Conservation (phyloP, 2,329 filamentous ascomycete species). For the Plenodomus tracheiphilus region DNA sequence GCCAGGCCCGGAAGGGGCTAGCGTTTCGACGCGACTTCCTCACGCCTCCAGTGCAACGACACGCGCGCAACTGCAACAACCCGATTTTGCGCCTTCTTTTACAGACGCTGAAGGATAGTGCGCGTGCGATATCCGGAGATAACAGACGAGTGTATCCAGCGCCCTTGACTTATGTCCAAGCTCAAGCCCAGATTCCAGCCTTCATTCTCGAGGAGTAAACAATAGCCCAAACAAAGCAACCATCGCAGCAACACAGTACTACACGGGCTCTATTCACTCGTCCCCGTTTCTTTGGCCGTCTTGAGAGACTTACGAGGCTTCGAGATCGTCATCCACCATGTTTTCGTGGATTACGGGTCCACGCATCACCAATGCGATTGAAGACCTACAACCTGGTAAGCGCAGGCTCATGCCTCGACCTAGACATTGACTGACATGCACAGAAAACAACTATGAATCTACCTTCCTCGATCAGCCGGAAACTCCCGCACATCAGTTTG, state of each 20-base stretch:
- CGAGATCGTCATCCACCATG: conserved; percentile 21
- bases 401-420: not conserved
- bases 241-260: conserved; percentile 8
- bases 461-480: conserved; percentile 60
- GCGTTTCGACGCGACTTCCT: conserved; percentile 26
- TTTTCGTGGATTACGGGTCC: conserved; percentile 47
- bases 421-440: conserved; percentile 12
- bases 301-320: not conserved
- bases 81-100: conserved; percentile 9
- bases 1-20: conserved; percentile 17
- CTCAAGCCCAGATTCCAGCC: conserved; percentile 8
- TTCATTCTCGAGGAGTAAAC: conserved; percentile 37
- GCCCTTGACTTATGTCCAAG: not conserved
- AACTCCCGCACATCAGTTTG: conserved; percentile 68
- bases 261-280: not conserved
- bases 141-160: not conserved
- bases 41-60: conserved; percentile 8
- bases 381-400: conserved; percentile 40
- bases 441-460: conserved; percentile 43
- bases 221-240: conserved; percentile 39
- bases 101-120: not conserved
- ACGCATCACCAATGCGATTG: conserved; percentile 43
- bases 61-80: conserved; percentile 18
- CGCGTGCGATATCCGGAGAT: not conserved
- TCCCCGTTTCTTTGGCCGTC: not conserved